Percentiles rank a stretch among this genome's conserved stretches.
phyloP scores from a whole-genome alignment of 345 rosid genomes.

The Pugionium cornutum region DNA sequence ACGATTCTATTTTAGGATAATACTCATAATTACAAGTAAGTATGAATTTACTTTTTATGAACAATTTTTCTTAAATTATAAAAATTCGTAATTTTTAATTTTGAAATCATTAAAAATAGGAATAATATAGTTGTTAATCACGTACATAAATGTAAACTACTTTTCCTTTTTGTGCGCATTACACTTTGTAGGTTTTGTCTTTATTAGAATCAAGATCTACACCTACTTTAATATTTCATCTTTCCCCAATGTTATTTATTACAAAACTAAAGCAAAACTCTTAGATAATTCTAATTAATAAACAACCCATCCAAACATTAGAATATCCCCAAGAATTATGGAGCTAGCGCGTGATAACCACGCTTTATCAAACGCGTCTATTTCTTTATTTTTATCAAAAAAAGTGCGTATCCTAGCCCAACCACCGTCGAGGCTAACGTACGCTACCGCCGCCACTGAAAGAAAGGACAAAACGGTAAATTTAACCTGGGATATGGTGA shows the following conservation, averaged over 20 bases:
- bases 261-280: constrained; percentile 3
- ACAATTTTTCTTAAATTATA: too few relatives aligned
- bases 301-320: background rate
- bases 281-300: background rate
- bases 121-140: constrained; percentile 23
- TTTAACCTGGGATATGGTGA: constrained; percentile 77
- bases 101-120: too few relatives aligned
- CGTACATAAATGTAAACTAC: constrained; percentile 24
- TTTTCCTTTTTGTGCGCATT: constrained; percentile 36
- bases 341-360: constrained; percentile 26
- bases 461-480: constrained; percentile 26
- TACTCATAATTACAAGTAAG: too few relatives aligned
- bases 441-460: constrained; percentile 33
- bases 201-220: constrained; percentile 30
- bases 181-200: constrained; percentile 18
- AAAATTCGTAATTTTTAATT: too few relatives aligned
- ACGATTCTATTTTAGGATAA: too few relatives aligned
- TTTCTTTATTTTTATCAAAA: background rate
- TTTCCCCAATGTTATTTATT: constrained; percentile 25
- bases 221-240: constrained; percentile 26
- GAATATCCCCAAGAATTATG: background rate
- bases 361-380: constrained; percentile 14
- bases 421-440: constrained; percentile 33
- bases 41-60: too few relatives aligned
- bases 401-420: constrained; percentile 36